Conservation (phyloP, 441 rosid genomes). For the Populus trichocarpa region DNA sequence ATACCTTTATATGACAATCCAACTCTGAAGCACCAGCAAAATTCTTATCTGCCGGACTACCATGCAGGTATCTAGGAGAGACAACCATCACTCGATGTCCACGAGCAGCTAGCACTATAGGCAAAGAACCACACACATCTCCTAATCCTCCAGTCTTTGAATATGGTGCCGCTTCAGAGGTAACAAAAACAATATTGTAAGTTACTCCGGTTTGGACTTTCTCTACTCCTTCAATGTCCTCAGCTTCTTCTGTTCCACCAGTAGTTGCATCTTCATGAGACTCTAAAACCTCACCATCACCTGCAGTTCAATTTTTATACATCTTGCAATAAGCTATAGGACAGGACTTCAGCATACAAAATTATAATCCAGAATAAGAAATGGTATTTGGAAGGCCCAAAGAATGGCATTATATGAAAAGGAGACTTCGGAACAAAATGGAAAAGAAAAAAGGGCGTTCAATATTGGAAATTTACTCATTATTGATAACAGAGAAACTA, state of each 20-base stretch:
- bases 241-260: constrained; percentile 34
- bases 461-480: neutral
- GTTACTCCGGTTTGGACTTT: constrained; percentile 28
- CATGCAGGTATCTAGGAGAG: constrained; percentile 76
- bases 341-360: neutral
- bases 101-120: constrained; percentile 62
- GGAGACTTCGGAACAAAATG: neutral
- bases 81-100: constrained; percentile 98
- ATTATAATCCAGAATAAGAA: neutral
- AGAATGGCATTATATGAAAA: neutral
- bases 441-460: neutral
- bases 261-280: constrained; percentile 20
- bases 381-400: neutral
- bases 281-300: constrained; percentile 21
- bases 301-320: constrained; percentile 27
- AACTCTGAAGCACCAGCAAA: constrained; percentile 45
- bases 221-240: constrained; percentile 27
- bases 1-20: constrained; percentile 39
- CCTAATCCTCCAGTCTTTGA: constrained; percentile 97
- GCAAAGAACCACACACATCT: constrained; percentile 97
- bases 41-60: constrained; percentile 48
- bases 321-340: constrained; percentile 4
- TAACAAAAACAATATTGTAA: constrained; percentile 64
- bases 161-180: constrained; percentile 94
- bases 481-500: neutral